Percentiles rank a stretch among this genome's conserved stretches.
phyloP scores from a whole-genome alignment of 2,329 filamentous ascomycete genomes.

The Trichoderma gracile region DNA sequence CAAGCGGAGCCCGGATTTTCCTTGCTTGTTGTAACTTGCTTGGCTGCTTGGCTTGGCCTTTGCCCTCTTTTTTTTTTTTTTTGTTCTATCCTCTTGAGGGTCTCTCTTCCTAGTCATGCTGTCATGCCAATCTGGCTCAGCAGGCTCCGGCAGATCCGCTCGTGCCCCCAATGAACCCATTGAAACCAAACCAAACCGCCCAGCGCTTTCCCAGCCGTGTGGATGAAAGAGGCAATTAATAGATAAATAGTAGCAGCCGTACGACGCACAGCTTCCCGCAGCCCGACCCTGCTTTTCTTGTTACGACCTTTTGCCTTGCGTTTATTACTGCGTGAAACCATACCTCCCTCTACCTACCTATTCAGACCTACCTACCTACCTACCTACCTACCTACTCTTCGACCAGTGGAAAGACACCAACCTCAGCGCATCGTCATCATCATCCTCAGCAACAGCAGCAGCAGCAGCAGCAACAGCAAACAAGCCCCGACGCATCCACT shows the following conservation, averaged over 20 bases:
- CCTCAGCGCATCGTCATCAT: no score
- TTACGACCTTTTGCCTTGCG: not conserved
- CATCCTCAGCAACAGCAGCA: no score
- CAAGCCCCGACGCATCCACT: not conserved
- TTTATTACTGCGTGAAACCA: no score
- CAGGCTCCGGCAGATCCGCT: constrained; percentile 25
- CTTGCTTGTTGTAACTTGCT: not conserved
- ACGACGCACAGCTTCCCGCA: not conserved
- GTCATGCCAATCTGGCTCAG: constrained; percentile 25
- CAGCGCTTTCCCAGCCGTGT: constrained; percentile 5
- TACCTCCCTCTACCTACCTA: no score
- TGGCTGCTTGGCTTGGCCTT: constrained; percentile 20
- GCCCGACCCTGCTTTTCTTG: not conserved
- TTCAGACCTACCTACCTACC: not conserved
- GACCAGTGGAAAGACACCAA: not conserved
- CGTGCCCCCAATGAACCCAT: not conserved
- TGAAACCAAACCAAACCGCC: no score
- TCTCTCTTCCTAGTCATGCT: constrained; percentile 21
- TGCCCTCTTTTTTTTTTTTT: not conserved
- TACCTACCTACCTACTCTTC: not conserved
- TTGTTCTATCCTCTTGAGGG: constrained; percentile 3
- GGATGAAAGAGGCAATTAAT: constrained; percentile 13
- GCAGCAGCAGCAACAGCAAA: not conserved
- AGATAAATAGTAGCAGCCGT: constrained; percentile 19
- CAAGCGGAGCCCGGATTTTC: constrained; percentile 8